Evolutionary conservation across 140 eudicot genomes (phyloP).

Genomic region (Flaveria floridana): DNA sequence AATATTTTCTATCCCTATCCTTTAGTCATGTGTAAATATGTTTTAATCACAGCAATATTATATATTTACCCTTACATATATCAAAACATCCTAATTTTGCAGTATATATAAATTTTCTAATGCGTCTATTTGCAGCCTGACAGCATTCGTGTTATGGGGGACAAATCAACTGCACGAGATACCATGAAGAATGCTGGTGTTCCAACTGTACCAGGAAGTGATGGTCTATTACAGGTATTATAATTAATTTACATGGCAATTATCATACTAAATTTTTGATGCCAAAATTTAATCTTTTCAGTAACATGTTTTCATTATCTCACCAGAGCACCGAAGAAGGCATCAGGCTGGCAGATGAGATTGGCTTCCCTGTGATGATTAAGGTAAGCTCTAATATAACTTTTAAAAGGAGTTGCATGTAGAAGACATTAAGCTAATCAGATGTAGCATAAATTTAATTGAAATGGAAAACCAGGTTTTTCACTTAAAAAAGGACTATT

Average conservation of each 20-base stretch:
- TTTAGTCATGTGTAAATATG: background rate
- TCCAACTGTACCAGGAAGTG: conserved; percentile 99
- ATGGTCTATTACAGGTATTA: conserved; percentile 76
- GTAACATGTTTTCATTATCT: conserved; percentile 5
- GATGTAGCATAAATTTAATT: background rate
- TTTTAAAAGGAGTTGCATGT: background rate
- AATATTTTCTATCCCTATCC: background rate
- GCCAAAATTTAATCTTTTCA: conserved; percentile 8
- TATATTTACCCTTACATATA: background rate
- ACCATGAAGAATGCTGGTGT: conserved; percentile 99
- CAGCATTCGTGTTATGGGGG: conserved; percentile 96
- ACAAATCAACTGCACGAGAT: conserved; percentile 93
- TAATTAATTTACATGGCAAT: conserved; percentile 8
- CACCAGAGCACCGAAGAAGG: conserved; percentile 90
- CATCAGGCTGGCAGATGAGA: conserved; percentile 70
- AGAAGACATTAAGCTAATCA: conserved; percentile 1
- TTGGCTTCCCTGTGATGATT: conserved; percentile 97
- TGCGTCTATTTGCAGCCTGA: conserved; percentile 69
- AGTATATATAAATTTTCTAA: conserved; percentile 8
- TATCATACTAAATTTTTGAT: background rate
- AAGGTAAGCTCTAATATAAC: conserved; percentile 50
- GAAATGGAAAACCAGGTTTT: conserved; percentile 12
- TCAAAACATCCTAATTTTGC: conserved; percentile 19
- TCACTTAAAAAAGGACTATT: background rate
- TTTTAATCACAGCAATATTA: background rate